Base-by-base conservation (phyloP, 345 rosid species). In the Kandelia obovata region DNA sequence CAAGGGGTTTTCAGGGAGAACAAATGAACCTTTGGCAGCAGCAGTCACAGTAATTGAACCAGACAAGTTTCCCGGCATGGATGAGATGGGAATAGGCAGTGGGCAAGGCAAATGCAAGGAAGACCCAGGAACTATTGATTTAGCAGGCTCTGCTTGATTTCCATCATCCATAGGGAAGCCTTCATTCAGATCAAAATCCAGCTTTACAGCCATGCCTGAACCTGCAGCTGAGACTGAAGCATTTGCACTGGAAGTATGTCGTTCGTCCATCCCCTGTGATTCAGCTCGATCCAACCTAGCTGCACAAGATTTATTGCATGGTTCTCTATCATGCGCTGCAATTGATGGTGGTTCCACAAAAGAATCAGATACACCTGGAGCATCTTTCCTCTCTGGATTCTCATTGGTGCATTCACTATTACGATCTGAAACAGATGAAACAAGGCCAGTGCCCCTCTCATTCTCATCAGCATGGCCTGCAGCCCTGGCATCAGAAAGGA, bases 171-270 rank as follows among this genome's bases (percentile, higher is more conserved):
- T 77, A 58, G 62, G 64, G 51, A 91, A 78, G 64, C 92, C 96
- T 85, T 94, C 95, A 76, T 94, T 94, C 68, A 94, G 70, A 67
- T 94, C 98, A 81, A 94, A 94, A 69, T 77, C 87, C 25, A 91
- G 80, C 83, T 86, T 91, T 51, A 74, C 82, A 62, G 85, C 92
- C 71, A 65, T 67, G 57, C 77, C 85, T 37, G 81, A 70, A 3
- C 75, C 80, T 47, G 67, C 87, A 4, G 62, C 64, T 55, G 70
- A 63, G 62, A 81, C 67, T 16, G 28, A 52, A 66, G 85, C 35
- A 76, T 34, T 53, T 27, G 71, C 67, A 67, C 69, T 82, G 7
- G 70, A 63, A 61, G 75, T 39, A 21, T 72, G 49, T 13, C 68
- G 53, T 83, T 79, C 9, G 76, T 74, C 53, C 78, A 61, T 61